Conservation (phyloP, 2,329 filamentous ascomycete species). For the Sporothrix inflata region DNA sequence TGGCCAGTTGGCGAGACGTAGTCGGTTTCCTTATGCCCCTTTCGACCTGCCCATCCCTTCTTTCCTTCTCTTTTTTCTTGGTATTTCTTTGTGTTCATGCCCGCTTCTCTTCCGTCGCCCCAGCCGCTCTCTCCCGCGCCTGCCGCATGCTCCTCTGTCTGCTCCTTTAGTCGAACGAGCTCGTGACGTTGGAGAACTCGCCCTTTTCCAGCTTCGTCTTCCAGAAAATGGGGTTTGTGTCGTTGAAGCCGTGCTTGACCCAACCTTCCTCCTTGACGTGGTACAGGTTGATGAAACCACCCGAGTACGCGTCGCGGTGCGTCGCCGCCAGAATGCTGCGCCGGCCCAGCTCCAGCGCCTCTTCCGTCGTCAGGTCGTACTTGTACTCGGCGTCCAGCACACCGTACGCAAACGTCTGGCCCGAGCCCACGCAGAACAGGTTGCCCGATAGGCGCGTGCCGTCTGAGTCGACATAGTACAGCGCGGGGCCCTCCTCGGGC, state of each 20-base stretch:
- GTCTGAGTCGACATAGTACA: slow-evolving; percentile 99
- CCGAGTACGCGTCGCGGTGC: slow-evolving; percentile 97
- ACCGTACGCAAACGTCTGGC: slow-evolving; percentile 98
- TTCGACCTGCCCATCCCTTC: background rate
- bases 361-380: slow-evolving; percentile 84
- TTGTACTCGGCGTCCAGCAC: slow-evolving; percentile 94
- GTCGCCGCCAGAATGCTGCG: slow-evolving; percentile 95
- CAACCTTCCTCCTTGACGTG: slow-evolving; percentile 99
- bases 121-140: background rate
- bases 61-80: slow-evolving; percentile 12
- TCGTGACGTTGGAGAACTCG: slow-evolving; percentile 95
- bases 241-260: slow-evolving; percentile 98
- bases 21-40: background rate
- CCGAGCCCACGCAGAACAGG: slow-evolving; percentile 96
- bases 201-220: slow-evolving; percentile 98
- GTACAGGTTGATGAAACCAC: slow-evolving; percentile 98
- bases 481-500: slow-evolving; percentile 89
- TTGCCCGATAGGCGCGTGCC: slow-evolving; percentile 91
- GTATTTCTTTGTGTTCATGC: background rate
- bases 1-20: background rate
- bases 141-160: too few species aligned
- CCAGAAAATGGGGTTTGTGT: slow-evolving; percentile 99
- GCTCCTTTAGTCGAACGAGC: slow-evolving; percentile 61
- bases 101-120: background rate
- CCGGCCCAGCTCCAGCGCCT: slow-evolving; percentile 86